Base-by-base conservation (phyloP, 257 asterid genomes). In the Nicotiana paniculata region DNA sequence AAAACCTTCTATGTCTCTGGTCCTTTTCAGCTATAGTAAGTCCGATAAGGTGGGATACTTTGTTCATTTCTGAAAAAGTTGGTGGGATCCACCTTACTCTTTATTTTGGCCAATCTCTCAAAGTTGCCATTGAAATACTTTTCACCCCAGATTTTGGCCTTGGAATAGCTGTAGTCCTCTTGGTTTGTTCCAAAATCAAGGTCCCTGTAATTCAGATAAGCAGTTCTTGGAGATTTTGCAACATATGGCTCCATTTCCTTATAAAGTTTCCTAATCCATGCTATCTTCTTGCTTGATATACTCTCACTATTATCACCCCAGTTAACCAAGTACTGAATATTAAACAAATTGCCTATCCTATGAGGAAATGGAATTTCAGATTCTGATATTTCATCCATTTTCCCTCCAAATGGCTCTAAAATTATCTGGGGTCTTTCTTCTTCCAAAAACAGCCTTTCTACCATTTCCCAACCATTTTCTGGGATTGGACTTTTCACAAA, bases 101-200 rank as follows among this genome's bases (percentile, higher is more conserved):
- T 74, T 35, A 74, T 21, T 48, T 24, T 74, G 8, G 62, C 79
- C 24, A 74, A 18, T n/a, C 62, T 48, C 61, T 46, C 62, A 74
- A 48, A 74, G 16, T 74, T 74, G 4, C 2, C 43, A 0, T 24
- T 74, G 15, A 74, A 74, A 74, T 74, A 74, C 79, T 48, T 74
- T 74, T 74, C 79, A 48, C 79, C 79, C 79, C 61, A 74, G 26
- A 74, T 48, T 74, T 74, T 74, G 43, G 61, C 39, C 62, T 48
- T 48, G 13, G 62, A 24, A 26, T 74, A 74, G 1, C 8, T 74
- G 15, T 74, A 74, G 6, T 74, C 61, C 8, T 13, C 24, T 74
- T 74, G 1, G 48, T 46, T 74, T 1, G 39, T 26, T 3, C 79
- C 79, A 11, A 74, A 46, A 13, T 9, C 39, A 24, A 74, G 9